phyloP scores from a whole-genome alignment of 805 yeast species.

The Wickerhamiella shivajii region DNA sequence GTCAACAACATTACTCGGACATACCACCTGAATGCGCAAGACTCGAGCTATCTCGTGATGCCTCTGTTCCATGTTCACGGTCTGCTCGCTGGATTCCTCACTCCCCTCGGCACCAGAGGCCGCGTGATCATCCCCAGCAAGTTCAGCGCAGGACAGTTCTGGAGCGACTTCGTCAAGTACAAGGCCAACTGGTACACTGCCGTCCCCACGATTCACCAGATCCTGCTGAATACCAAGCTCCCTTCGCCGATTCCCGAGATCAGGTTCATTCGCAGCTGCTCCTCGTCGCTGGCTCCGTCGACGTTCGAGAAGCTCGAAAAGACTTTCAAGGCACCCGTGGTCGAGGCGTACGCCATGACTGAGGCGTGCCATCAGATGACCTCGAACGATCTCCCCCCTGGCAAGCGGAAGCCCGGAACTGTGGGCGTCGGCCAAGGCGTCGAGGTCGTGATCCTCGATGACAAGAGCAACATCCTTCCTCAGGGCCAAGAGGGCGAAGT shows the following conservation, averaged over 20 bases:
- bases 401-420: slow-evolving; percentile 51
- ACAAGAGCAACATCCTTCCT: slow-evolving; percentile 31
- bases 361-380: slow-evolving; percentile 75
- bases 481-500: slow-evolving; percentile 55
- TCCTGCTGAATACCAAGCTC: slow-evolving; percentile 36
- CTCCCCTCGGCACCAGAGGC: slow-evolving; percentile 48
- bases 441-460: slow-evolving; percentile 42
- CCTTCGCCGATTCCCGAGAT: slow-evolving; percentile 41
- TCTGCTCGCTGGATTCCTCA: slow-evolving; percentile 46
- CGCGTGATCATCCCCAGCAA: slow-evolving; percentile 44
- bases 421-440: slow-evolving; percentile 65
- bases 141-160: slow-evolving; percentile 48
- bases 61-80: slow-evolving; percentile 72
- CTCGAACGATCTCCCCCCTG: slow-evolving; percentile 53
- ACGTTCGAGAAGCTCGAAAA: slow-evolving; percentile 44
- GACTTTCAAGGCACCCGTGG: slow-evolving; percentile 48
- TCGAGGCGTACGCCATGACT: slow-evolving; percentile 72
- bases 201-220: slow-evolving; percentile 64
- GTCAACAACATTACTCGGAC: slow-evolving; percentile 45
- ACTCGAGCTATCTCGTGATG: slow-evolving; percentile 53
- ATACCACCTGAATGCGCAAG: slow-evolving; percentile 35
- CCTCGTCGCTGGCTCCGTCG: slow-evolving; percentile 54
- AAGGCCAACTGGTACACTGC: slow-evolving; percentile 60
- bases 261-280: slow-evolving; percentile 58
- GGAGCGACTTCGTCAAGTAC: slow-evolving; percentile 39